These are phyloP conservation scores for Fusarium annulatum DNA, from an alignment of 2,329 filamentous ascomycete species.

Conservation along the genomic window DNA sequence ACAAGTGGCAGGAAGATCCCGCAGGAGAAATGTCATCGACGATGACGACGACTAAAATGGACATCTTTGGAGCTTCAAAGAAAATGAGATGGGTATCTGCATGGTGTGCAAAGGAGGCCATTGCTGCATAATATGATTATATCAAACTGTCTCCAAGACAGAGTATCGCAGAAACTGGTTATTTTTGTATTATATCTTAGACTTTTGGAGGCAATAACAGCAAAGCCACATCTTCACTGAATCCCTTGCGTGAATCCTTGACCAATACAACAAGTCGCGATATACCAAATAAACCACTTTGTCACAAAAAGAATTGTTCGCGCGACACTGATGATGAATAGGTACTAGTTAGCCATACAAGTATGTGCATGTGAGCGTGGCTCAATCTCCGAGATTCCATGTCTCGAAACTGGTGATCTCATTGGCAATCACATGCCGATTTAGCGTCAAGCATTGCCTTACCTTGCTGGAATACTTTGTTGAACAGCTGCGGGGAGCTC, in stretches of 20 bases:
- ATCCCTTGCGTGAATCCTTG: background rate
- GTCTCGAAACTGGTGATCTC: slow-evolving; percentile 39
- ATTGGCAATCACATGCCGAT: slow-evolving; percentile 48
- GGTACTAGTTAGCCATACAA: background rate
- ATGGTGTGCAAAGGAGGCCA: slow-evolving; percentile 4
- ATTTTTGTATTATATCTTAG: background rate
- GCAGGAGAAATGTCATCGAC: slow-evolving; percentile 67
- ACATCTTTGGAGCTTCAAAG: background rate
- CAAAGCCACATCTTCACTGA: background rate
- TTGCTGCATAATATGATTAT: slow-evolving; percentile 30
- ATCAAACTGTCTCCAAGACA: slow-evolving; percentile 1
- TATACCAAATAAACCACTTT: background rate
- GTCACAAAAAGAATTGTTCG: background rate
- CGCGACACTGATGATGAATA: background rate
- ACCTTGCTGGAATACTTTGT: slow-evolving; percentile 24
- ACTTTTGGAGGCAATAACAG: background rate
- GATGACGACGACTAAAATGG: slow-evolving; percentile 66
- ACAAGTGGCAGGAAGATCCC: slow-evolving; percentile 57
- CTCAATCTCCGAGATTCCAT: slow-evolving; percentile 20
- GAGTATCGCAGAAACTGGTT: background rate
- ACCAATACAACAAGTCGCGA: no score
- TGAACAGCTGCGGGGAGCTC: slow-evolving; percentile 42
- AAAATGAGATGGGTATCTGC: slow-evolving; percentile 2
- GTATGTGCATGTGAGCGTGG: slow-evolving; percentile 19
- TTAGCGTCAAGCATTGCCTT: slow-evolving; percentile 28